Evolutionary conservation across 176 grass and related monocot genomes (phyloP).

Genomic region (Typha latifolia): DNA sequence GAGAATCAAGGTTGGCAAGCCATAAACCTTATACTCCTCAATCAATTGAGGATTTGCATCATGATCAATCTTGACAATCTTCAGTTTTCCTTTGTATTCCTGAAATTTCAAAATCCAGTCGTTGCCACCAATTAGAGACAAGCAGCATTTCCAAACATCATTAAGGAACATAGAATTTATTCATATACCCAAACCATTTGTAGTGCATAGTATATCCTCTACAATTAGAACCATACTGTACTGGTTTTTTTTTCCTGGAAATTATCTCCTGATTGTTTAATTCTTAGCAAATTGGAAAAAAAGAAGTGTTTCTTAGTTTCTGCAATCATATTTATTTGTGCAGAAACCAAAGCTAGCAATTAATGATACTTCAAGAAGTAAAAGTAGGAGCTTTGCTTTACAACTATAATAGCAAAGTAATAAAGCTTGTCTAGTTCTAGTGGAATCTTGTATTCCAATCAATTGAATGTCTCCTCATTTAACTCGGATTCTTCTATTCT

Average conservation of each 20-base stretch:
- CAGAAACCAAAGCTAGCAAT: background rate
- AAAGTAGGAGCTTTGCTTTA: background rate
- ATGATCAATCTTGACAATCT: constrained; percentile 90
- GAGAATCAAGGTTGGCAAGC: constrained; percentile 64
- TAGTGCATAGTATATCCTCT: background rate
- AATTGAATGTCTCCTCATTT: too few species aligned
- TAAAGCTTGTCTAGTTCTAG: background rate
- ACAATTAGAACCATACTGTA: too few species aligned
- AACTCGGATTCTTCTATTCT: too few species aligned
- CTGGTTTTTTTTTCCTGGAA: background rate
- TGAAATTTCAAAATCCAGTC: constrained; percentile 26
- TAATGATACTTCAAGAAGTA: background rate
- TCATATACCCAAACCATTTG: background rate
- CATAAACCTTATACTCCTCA: constrained; percentile 71
- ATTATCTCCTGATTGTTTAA: too few species aligned
- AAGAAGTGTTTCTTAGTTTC: background rate
- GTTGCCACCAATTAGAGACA: background rate
- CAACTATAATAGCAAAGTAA: too few species aligned
- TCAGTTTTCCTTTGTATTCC: constrained; percentile 66
- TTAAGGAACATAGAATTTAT: too few species aligned
- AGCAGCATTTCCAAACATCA: background rate
- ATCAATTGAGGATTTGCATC: constrained; percentile 75
- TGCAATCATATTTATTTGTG: background rate
- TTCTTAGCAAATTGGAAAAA: too few species aligned
- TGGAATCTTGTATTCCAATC: too few species aligned